Conservation (phyloP, 768 basidiomycete genomes). For the Hygrocybe punicea region DNA sequence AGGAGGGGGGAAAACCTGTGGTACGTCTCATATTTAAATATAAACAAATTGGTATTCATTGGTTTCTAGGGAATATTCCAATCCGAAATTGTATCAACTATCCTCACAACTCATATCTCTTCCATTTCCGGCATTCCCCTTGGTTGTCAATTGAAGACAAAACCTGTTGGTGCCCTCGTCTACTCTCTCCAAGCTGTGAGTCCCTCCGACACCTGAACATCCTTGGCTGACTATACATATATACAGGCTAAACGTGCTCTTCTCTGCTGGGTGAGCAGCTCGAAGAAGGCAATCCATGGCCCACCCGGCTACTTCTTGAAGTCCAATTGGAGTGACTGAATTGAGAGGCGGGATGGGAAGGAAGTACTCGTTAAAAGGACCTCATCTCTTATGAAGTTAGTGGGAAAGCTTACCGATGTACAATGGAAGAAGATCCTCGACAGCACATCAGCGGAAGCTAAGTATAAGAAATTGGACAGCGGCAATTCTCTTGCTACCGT, state of each 20-base stretch:
- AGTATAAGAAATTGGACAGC: neutral
- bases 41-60: neutral
- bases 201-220: neutral
- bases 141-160: neutral
- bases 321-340: neutral
- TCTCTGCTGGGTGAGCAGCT: neutral
- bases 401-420: neutral
- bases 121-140: neutral
- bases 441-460: neutral
- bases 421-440: neutral
- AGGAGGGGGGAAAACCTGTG: neutral
- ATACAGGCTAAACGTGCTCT: neutral
- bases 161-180: neutral
- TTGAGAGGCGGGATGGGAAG: neutral
- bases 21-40: neutral
- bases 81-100: neutral
- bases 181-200: neutral
- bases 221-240: neutral
- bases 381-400: neutral
- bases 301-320: neutral
- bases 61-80: neutral
- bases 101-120: neutral
- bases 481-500: neutral
- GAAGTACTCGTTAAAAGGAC: neutral
- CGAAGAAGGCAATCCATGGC: neutral